A percentile compares a stretch with the other conserved stretches of the same genome.
Conservation (phyloP, 805 yeast species). For the Candida boleticola region DNA sequence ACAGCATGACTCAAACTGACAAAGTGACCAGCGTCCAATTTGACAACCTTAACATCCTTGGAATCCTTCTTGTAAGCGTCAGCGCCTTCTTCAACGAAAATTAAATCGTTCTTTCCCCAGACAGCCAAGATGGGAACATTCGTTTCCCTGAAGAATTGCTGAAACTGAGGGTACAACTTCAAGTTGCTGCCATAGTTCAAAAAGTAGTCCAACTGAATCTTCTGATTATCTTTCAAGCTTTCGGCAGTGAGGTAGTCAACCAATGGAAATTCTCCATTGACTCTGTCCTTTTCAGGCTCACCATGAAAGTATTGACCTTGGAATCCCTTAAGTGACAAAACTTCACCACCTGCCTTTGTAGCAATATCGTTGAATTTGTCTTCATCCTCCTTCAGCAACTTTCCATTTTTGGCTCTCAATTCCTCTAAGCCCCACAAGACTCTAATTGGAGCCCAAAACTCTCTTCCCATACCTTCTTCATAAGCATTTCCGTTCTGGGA, state of each 20-base stretch:
- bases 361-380: slow-evolving; percentile 1
- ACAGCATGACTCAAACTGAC: slow-evolving; percentile 27
- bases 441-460: slow-evolving; percentile 37
- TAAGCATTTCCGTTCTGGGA: slow-evolving; percentile 47
- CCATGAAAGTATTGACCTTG: slow-evolving; percentile 31
- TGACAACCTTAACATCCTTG: slow-evolving; percentile 22
- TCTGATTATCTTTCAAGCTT: slow-evolving; percentile 18
- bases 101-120: slow-evolving; percentile 43
- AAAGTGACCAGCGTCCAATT: slow-evolving; percentile 38
- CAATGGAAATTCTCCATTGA: slow-evolving; percentile 31
- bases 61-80: slow-evolving; percentile 34
- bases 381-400: neutral
- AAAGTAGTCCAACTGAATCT: slow-evolving; percentile 32
- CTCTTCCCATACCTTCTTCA: slow-evolving; percentile 36
- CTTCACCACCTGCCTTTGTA: slow-evolving; percentile 9
- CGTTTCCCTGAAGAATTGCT: slow-evolving; percentile 25
- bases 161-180: slow-evolving; percentile 34
- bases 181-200: slow-evolving; percentile 36
- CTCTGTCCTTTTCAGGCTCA: slow-evolving; percentile 15
- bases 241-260: slow-evolving; percentile 27
- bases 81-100: slow-evolving; percentile 36
- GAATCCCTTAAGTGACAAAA: slow-evolving; percentile 17
- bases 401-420: neutral
- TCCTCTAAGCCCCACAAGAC: slow-evolving; percentile 28
- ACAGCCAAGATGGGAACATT: slow-evolving; percentile 33